A percentile compares a stretch with the other conserved stretches of the same genome.
These are phyloP conservation scores for Solanum virginianum DNA, from an alignment of 257 asterid species.

Conservation along the genomic window DNA sequence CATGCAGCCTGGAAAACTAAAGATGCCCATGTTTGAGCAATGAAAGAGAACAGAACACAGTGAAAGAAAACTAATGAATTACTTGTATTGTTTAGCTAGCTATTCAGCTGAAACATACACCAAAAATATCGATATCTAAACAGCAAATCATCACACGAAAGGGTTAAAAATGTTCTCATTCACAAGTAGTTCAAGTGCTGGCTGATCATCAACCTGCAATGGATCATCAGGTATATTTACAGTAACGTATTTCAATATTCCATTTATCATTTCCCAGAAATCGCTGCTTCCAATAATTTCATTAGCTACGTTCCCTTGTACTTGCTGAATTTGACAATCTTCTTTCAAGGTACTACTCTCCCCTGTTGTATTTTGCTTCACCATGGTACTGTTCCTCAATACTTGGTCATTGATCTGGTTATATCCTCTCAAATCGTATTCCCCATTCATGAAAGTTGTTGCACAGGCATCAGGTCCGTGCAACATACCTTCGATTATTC, in stretches of 20 bases:
- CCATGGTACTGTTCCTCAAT: not conserved
- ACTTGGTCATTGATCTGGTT: not conserved
- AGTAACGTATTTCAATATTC: not conserved
- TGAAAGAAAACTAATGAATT: too few relatives aligned
- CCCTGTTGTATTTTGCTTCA: not conserved
- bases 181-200: not conserved
- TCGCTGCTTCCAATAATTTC: not conserved
- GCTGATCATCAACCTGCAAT: not conserved
- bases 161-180: too few relatives aligned
- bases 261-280: not conserved
- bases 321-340: not conserved
- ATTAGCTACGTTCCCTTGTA: not conserved
- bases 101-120: too few relatives aligned
- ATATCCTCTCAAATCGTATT: not conserved
- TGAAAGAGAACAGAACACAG: too few relatives aligned
- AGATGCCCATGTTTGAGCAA: too few relatives aligned
- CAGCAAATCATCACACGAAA: too few relatives aligned
- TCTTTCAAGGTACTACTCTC: not conserved
- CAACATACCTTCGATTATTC: not conserved
- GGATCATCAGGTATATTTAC: not conserved
- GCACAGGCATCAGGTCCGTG: not conserved
- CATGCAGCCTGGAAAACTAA: too few relatives aligned
- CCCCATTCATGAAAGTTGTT: not conserved
- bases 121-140: too few relatives aligned
- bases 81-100: too few relatives aligned